Conservation (phyloP, 2,329 filamentous ascomycete species). For the Penicillium sp. region DNA sequence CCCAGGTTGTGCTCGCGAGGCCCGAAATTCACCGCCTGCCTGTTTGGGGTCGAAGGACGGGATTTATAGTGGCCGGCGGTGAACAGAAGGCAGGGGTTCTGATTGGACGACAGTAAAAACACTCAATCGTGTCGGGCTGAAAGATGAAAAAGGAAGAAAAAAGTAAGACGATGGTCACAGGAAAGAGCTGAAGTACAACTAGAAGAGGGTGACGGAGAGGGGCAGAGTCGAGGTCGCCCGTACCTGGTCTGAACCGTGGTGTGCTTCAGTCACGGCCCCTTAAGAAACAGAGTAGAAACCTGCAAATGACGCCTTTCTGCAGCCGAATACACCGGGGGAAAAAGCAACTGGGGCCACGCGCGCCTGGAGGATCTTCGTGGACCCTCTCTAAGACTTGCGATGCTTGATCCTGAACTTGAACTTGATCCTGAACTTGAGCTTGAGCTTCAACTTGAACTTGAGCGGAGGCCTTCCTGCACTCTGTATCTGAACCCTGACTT, state of each 20-base stretch:
- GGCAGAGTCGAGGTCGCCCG: not conserved
- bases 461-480: slow-evolving; percentile 9
- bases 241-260: not conserved
- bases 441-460: too few species aligned
- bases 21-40: not conserved
- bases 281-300: not conserved
- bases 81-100: not conserved
- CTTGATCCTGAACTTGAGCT: slow-evolving; percentile 10
- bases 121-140: not conserved
- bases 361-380: not conserved
- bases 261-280: not conserved
- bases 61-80: not conserved
- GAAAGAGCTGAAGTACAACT: not conserved
- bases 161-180: not conserved
- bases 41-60: not conserved
- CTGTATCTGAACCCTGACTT: slow-evolving; percentile 21
- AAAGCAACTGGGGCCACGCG: too few species aligned
- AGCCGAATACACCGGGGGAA: too few species aligned
- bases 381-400: not conserved
- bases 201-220: not conserved
- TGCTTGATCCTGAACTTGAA: not conserved
- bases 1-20: too few species aligned
- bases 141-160: not conserved
- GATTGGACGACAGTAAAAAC: not conserved
- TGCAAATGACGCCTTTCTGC: not conserved